Evolutionary conservation across 306 rosid species (phyloP).

Genomic region (Coriaria nepalensis): DNA sequence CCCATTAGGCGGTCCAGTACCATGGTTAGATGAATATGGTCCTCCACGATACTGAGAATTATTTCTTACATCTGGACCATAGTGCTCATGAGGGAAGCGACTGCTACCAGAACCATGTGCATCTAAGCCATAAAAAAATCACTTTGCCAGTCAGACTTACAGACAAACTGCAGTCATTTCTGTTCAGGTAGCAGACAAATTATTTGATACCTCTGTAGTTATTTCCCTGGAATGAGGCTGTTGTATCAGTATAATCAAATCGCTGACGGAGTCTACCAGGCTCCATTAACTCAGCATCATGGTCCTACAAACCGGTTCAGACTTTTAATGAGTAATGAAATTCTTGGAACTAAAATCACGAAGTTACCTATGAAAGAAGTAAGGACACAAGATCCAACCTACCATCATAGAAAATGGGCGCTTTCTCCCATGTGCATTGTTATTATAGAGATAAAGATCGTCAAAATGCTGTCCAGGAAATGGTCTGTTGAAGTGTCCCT

Average conservation of each 20-base stretch:
- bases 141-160: neutral
- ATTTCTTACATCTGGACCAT: conserved; percentile 54
- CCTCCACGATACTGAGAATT: conserved; percentile 42
- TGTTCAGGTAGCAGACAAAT: conserved; percentile 2
- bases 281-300: conserved; percentile 49
- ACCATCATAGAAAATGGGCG: conserved; percentile 62
- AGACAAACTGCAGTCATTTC: neutral
- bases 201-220: conserved; percentile 31
- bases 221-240: conserved; percentile 28
- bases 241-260: conserved; percentile 46
- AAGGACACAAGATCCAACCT: conserved; percentile 12
- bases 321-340: no score
- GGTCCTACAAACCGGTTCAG: conserved; percentile 34
- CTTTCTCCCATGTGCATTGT: conserved; percentile 41
- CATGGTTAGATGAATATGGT: conserved; percentile 37
- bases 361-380: conserved; percentile 2
- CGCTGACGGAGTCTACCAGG: conserved; percentile 52
- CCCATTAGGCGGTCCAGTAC: conserved; percentile 33
- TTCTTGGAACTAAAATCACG: conserved; percentile 6
- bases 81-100: conserved; percentile 35
- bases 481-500: conserved; percentile 33
- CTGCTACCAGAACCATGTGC: conserved; percentile 33
- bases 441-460: conserved; percentile 38
- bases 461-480: conserved; percentile 37
- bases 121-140: conserved; percentile 25